Evolutionary conservation across 2,329 filamentous ascomycete genomes (phyloP).

Genomic region (Aspergillus ochraceoroseus): DNA sequence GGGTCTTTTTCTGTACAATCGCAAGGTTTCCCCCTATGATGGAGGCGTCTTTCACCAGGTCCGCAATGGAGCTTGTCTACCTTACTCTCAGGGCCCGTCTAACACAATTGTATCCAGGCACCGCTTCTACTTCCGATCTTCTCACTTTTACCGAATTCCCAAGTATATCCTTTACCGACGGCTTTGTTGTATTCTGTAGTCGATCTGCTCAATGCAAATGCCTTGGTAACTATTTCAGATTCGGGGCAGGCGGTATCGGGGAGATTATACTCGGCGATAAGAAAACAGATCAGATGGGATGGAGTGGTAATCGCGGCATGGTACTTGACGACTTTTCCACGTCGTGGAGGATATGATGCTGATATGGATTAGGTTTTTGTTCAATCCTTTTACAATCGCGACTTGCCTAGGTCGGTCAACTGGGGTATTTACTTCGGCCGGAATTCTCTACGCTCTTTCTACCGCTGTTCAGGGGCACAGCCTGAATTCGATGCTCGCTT

Average conservation of each 20-base stretch:
- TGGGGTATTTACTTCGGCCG: constrained; percentile 80
- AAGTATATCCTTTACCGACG: constrained; percentile 64
- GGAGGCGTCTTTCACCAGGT: constrained; percentile 75
- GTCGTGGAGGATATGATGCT: neutral
- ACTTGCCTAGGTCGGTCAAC: constrained; percentile 88
- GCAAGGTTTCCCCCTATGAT: constrained; percentile 95
- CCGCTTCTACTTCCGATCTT: constrained; percentile 88
- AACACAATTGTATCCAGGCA: constrained; percentile 50
- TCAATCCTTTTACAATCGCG: constrained; percentile 90
- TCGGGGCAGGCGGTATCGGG: constrained; percentile 74
- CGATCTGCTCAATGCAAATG: constrained; percentile 76
- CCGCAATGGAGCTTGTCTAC: constrained; percentile 7
- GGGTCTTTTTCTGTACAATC: constrained; percentile 89
- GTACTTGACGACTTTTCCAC: constrained; percentile 43
- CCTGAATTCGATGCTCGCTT: constrained; percentile 72
- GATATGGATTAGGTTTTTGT: constrained; percentile 64
- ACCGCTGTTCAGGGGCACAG: constrained; percentile 71
- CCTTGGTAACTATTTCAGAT: constrained; percentile 71
- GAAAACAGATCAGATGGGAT: constrained; percentile 69
- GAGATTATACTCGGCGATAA: constrained; percentile 69
- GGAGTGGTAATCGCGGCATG: constrained; percentile 71
- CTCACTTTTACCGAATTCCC: constrained; percentile 71
- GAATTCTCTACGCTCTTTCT: constrained; percentile 76
- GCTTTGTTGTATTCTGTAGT: constrained; percentile 73
- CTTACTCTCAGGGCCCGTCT: constrained; percentile 1